phyloP scores from a whole-genome alignment of 2,329 filamentous ascomycete species.

The Fusarium scirpi region DNA sequence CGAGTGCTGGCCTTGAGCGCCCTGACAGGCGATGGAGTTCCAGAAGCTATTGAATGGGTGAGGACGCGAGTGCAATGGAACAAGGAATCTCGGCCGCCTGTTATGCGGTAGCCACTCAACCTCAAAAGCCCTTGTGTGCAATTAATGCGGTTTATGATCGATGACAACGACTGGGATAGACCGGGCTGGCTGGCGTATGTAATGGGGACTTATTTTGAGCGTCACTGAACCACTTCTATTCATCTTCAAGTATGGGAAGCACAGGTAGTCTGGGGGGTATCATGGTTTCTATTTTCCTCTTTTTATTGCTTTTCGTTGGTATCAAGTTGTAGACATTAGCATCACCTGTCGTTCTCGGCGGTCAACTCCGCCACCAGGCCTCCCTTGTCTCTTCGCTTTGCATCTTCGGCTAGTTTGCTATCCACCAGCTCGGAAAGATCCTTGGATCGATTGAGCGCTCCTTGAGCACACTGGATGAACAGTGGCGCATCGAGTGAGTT shows the following conservation, averaged over 20 bases:
- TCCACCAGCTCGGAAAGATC: slow-evolving; percentile 82
- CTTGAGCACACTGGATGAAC: slow-evolving; percentile 79
- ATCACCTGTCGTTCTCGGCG: slow-evolving; percentile 82
- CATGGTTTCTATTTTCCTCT: slow-evolving; percentile 45
- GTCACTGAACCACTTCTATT: slow-evolving; percentile 29
- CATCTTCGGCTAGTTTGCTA: slow-evolving; percentile 79
- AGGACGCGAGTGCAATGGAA: slow-evolving; percentile 95
- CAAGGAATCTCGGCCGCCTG: slow-evolving; percentile 89
- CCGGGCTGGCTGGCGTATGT: slow-evolving; percentile 31
- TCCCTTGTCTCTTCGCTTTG: slow-evolving; percentile 80
- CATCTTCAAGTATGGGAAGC: slow-evolving; percentile 24
- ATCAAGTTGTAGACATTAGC: slow-evolving; percentile 25
- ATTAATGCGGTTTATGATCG: slow-evolving; percentile 34
- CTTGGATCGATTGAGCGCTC: slow-evolving; percentile 83
- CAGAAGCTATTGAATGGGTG: slow-evolving; percentile 97
- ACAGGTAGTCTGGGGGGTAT: slow-evolving; percentile 46
- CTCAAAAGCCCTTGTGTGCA: slow-evolving; percentile 1
- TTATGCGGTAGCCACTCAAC: slow-evolving; percentile 81
- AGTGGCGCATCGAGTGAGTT: slow-evolving; percentile 82
- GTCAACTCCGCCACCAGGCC: slow-evolving; percentile 82
- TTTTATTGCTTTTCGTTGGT: slow-evolving; percentile 29
- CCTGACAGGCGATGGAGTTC: slow-evolving; percentile 87
- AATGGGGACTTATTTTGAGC: slow-evolving; percentile 34
- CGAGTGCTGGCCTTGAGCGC: slow-evolving; percentile 92
- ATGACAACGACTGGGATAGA: slow-evolving; percentile 23